These are phyloP conservation scores for Phytophthora litchii DNA, from an alignment of 352 stramenopile genomes.

Conservation along the genomic window DNA sequence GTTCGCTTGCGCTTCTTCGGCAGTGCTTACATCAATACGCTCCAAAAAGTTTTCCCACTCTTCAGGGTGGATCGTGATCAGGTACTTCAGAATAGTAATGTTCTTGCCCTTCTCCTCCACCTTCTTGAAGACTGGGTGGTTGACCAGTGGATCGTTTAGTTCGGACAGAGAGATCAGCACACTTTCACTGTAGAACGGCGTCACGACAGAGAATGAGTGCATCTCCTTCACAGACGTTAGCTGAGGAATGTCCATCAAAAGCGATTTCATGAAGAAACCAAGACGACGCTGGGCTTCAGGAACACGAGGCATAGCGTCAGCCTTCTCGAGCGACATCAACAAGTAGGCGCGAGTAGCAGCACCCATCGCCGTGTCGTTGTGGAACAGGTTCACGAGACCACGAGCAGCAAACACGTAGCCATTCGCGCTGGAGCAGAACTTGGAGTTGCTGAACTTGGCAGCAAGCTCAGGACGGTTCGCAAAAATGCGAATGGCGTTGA, in stretches of 20 bases:
- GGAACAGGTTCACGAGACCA: constrained; percentile 78
- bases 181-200: constrained; percentile 78
- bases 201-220: constrained; percentile 85
- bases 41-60: constrained; percentile 86
- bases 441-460: constrained; percentile 70
- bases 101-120: constrained; percentile 83
- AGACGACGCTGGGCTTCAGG: constrained; percentile 76
- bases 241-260: constrained; percentile 82
- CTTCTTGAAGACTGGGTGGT: constrained; percentile 74
- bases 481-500: constrained; percentile 66
- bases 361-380: constrained; percentile 79
- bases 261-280: constrained; percentile 83
- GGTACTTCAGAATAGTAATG: constrained; percentile 82
- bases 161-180: constrained; percentile 70
- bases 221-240: constrained; percentile 77
- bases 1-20: constrained; percentile 67
- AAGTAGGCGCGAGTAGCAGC: constrained; percentile 74
- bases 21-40: constrained; percentile 65
- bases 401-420: constrained; percentile 79
- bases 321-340: constrained; percentile 72
- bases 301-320: constrained; percentile 72
- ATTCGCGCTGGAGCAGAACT: constrained; percentile 80
- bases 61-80: constrained; percentile 78
- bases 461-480: constrained; percentile 57
- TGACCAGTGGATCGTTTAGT: constrained; percentile 69